phyloP scores from a whole-genome alignment of 208 protist genomes.

The Wallacemonas collosoma region DNA sequence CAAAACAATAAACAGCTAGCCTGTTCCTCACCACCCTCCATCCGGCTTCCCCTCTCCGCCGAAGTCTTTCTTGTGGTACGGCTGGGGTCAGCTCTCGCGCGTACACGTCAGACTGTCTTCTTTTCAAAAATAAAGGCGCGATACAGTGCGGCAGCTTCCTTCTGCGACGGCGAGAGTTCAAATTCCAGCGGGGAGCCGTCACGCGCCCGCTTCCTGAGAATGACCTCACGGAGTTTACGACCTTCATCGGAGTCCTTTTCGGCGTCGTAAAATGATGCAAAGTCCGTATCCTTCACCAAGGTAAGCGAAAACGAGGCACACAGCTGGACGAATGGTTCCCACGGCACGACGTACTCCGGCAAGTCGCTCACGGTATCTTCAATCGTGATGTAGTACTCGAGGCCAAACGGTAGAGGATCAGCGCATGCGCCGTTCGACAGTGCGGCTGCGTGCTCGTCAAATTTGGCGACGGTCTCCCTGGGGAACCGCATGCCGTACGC shows the following conservation, averaged over 20 bases:
- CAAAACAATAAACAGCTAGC: no score
- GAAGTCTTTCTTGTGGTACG: no score
- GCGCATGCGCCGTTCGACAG: not conserved
- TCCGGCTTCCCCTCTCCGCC: no score
- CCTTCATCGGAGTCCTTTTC: slow-evolving; percentile 43
- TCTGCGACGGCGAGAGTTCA: slow-evolving; percentile 36
- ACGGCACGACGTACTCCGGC: slow-evolving; percentile 78
- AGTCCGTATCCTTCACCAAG: slow-evolving; percentile 42
- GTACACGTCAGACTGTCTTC: not conserved
- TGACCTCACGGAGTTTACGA: slow-evolving; percentile 26
- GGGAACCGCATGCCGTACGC: slow-evolving; percentile 57
- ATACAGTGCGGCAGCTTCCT: slow-evolving; percentile 53
- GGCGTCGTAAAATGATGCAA: slow-evolving; percentile 44
- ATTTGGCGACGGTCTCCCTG: slow-evolving; percentile 22
- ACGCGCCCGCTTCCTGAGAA: slow-evolving; percentile 19
- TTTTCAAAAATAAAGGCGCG: slow-evolving; percentile 73
- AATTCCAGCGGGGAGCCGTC: slow-evolving; percentile 32
- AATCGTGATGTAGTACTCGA: slow-evolving; percentile 62
- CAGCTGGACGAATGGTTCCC: slow-evolving; percentile 51
- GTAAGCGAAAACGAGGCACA: slow-evolving; percentile 41
- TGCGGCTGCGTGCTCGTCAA: slow-evolving; percentile 10
- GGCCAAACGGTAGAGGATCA: slow-evolving; percentile 37
- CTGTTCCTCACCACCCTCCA: no score
- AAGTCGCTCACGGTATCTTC: slow-evolving; percentile 65
- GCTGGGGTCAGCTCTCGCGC: no score